Evolutionary conservation across 257 asterid species (phyloP).

Genomic region (Haberlea rhodopensis): DNA sequence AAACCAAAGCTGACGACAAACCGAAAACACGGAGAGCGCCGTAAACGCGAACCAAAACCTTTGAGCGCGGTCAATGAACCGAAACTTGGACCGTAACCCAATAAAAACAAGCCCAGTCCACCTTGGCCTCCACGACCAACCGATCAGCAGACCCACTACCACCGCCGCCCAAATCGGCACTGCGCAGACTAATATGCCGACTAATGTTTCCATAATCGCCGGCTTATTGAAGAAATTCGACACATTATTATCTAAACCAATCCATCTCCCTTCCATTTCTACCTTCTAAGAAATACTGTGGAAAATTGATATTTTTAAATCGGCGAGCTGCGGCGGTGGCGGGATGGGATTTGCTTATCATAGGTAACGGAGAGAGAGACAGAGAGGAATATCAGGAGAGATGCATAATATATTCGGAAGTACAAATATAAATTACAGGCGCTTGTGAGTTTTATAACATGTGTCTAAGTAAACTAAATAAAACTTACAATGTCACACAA

Average conservation of each 20-base stretch:
- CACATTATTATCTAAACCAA: conserved; percentile 37
- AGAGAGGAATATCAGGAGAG: conserved; percentile 1
- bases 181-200: conserved; percentile 81
- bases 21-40: conserved; percentile 84
- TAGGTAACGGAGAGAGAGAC: background rate
- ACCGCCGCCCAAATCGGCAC: conserved; percentile 99
- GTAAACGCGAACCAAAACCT: conserved; percentile 88
- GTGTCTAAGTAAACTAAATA: conserved; percentile 40
- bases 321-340: too few species aligned
- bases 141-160: conserved; percentile 85
- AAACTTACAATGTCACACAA: conserved; percentile 47
- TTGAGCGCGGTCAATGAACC: conserved; percentile 77
- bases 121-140: conserved; percentile 95
- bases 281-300: too few species aligned
- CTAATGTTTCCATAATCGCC: conserved; percentile 67
- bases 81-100: conserved; percentile 78
- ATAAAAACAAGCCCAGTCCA: conserved; percentile 80
- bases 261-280: conserved; percentile 63
- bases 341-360: too few species aligned
- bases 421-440: conserved; percentile 24
- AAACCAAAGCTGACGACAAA: conserved; percentile 70
- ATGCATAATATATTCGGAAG: too few species aligned
- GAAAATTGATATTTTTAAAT: too few species aligned
- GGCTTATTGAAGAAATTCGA: conserved; percentile 51
- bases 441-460: conserved; percentile 15